Percentiles rank a stretch among this genome's conserved stretches.
These are phyloP conservation scores for Stephanocyclus meneghinianus DNA, from an alignment of 352 stramenopile species.

Conservation along the genomic window DNA sequence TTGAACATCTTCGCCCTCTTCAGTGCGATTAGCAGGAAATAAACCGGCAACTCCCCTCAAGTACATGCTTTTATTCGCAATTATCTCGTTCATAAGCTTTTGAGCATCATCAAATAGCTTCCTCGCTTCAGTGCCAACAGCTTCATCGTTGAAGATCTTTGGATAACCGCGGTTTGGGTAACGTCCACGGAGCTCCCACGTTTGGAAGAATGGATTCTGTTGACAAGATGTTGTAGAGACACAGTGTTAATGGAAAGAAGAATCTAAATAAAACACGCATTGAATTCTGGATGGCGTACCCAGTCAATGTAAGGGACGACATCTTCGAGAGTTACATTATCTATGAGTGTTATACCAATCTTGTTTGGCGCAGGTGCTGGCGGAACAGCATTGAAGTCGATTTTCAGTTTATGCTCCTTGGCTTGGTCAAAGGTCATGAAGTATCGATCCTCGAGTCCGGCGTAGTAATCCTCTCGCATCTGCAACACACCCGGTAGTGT, in stretches of 20 bases:
- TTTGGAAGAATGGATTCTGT: conserved; percentile 97
- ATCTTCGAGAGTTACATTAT: conserved; percentile 86
- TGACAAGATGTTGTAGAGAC: conserved; percentile 5
- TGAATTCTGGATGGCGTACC: conserved; percentile 53
- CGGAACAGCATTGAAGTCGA: conserved; percentile 89
- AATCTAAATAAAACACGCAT: neutral
- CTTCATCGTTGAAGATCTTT: conserved; percentile 97
- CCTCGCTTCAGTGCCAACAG: conserved; percentile 91
- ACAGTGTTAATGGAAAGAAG: neutral
- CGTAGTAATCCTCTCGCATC: conserved; percentile 89
- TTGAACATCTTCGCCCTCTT: conserved; percentile 91
- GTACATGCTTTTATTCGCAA: conserved; percentile 89
- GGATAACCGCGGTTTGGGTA: conserved; percentile 97
- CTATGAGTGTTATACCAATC: conserved; percentile 87
- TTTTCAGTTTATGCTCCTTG: conserved; percentile 85
- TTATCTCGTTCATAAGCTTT: conserved; percentile 91
- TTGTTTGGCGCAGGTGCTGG: conserved; percentile 86
- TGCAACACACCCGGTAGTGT: conserved; percentile 25
- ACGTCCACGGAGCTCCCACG: conserved; percentile 93
- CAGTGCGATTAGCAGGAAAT: conserved; percentile 89
- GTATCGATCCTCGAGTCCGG: conserved; percentile 85
- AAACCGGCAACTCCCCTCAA: conserved; percentile 92
- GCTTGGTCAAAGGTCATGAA: conserved; percentile 86
- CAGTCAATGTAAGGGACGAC: conserved; percentile 97
- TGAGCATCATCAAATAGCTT: conserved; percentile 97